Conservation (phyloP, 371 early-diverging fungal genomes). For the Mucor ambiguus region DNA sequence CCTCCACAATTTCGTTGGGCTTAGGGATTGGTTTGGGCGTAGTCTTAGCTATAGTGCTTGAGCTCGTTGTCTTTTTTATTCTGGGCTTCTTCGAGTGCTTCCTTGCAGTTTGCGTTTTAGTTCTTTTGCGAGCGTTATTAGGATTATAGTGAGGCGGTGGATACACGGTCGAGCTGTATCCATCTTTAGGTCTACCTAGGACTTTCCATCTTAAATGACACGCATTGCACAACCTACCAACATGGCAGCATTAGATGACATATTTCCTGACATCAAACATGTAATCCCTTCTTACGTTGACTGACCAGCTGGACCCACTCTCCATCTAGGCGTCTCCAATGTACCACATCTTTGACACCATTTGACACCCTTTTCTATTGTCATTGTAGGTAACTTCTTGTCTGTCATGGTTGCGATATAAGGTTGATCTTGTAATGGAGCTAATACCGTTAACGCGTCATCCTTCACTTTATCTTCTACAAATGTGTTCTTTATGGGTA, state of each 20-base stretch:
- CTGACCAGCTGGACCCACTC: constrained; percentile 24
- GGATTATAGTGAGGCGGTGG: constrained; percentile 13
- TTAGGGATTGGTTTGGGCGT: neutral
- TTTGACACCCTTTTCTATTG: constrained; percentile 1
- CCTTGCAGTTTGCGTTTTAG: neutral
- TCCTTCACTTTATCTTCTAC: neutral
- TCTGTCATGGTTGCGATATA: neutral
- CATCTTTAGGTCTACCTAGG: constrained; percentile 6
- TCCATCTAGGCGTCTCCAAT: constrained; percentile 28
- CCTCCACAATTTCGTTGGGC: neutral
- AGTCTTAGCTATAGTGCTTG: neutral
- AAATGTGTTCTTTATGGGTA: neutral
- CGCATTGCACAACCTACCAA: constrained; percentile 44
- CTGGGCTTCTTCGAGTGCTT: constrained; percentile 7
- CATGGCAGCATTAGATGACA: neutral
- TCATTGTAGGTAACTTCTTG: neutral
- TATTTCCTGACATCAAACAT: neutral
- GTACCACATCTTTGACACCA: constrained; percentile 34
- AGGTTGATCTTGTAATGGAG: neutral
- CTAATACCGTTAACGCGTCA: neutral
- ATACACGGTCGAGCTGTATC: constrained; percentile 13
- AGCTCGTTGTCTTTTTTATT: neutral
- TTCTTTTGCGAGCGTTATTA: neutral
- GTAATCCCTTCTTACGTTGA: constrained; percentile 19
- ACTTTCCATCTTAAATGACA: constrained; percentile 42